phyloP scores from a whole-genome alignment of 345 rosid species.

The Punica granatum region DNA sequence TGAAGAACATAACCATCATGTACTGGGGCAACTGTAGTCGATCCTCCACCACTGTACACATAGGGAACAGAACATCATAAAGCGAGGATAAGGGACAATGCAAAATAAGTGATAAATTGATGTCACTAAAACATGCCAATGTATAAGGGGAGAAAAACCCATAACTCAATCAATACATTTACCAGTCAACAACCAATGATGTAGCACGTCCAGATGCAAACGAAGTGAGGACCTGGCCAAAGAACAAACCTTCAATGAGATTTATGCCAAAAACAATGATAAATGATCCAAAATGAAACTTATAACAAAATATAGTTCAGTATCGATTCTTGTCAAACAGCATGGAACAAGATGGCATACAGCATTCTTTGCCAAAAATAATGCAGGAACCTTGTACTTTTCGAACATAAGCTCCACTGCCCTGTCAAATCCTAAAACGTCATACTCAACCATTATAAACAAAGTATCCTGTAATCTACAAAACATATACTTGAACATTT shows the following conservation, averaged over 20 bases:
- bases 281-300: not conserved
- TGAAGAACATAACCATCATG: slow-evolving; percentile 99
- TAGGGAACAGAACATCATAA: not conserved
- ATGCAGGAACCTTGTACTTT: slow-evolving; percentile 91
- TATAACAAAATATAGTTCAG: not conserved
- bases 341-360: slow-evolving; percentile 36
- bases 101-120: not conserved
- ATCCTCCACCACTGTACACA: slow-evolving; percentile 85
- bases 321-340: not conserved
- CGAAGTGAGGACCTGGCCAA: slow-evolving; percentile 85
- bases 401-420: slow-evolving; percentile 95
- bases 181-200: slow-evolving; percentile 96
- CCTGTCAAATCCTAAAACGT: slow-evolving; percentile 37
- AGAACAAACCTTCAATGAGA: slow-evolving; percentile 26
- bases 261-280: slow-evolving; percentile 24
- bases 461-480: not conserved
- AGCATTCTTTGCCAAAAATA: slow-evolving; percentile 97
- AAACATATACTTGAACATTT: not conserved
- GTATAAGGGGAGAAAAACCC: not conserved
- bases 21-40: slow-evolving; percentile 89
- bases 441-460: slow-evolving; percentile 8
- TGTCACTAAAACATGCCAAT: not conserved
- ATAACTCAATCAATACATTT: slow-evolving; percentile 10
- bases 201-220: slow-evolving; percentile 99
- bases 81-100: not conserved